A percentile compares a stretch with the other conserved stretches of the same genome.
phyloP scores from a whole-genome alignment of 768 basidiomycete species.

The Infundibulicybe gibba region DNA sequence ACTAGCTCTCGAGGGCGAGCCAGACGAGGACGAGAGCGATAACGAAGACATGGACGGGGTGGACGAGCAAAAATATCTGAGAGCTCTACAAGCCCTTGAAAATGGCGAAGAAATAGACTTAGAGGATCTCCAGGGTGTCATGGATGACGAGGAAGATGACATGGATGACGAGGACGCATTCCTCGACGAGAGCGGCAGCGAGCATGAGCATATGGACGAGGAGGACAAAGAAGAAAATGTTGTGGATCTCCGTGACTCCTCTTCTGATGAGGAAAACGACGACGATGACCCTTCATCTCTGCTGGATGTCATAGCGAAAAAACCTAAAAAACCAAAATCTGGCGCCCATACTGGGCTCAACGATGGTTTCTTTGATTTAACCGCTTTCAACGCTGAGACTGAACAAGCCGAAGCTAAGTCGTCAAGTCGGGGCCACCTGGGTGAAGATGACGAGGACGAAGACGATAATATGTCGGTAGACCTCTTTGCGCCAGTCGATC shows the following conservation, averaged over 20 bases:
- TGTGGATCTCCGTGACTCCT: constrained; percentile 31
- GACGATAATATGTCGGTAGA: constrained; percentile 59
- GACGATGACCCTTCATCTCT: constrained; percentile 23
- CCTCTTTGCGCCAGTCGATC: constrained; percentile 61
- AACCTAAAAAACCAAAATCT: constrained; percentile 14
- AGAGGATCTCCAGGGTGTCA: constrained; percentile 25
- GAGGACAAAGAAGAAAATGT: constrained; percentile 22
- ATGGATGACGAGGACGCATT: constrained; percentile 9
- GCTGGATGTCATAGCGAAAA: constrained; percentile 19
- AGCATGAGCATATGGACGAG: constrained; percentile 19
- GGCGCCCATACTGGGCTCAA: constrained; percentile 48
- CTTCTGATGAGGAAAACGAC: constrained; percentile 30
- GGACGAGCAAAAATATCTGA: constrained; percentile 19
- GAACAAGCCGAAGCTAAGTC: constrained; percentile 70
- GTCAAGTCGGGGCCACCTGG: constrained; percentile 58
- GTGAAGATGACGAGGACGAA: constrained; percentile 48
- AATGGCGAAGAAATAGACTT: constrained; percentile 29
- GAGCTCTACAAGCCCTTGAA: constrained; percentile 22
- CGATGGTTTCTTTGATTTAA: constrained; percentile 88
- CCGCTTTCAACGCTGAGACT: constrained; percentile 82
- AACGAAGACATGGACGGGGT: constrained; percentile 26
- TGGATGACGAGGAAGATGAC: constrained; percentile 17
- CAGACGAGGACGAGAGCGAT: constrained; percentile 19
- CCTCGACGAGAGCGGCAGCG: constrained; percentile 12
- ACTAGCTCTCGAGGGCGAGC: constrained; percentile 54